These are phyloP conservation scores for Naegleria lovaniensis DNA, from an alignment of 208 protist genomes.

Conservation along the genomic window DNA sequence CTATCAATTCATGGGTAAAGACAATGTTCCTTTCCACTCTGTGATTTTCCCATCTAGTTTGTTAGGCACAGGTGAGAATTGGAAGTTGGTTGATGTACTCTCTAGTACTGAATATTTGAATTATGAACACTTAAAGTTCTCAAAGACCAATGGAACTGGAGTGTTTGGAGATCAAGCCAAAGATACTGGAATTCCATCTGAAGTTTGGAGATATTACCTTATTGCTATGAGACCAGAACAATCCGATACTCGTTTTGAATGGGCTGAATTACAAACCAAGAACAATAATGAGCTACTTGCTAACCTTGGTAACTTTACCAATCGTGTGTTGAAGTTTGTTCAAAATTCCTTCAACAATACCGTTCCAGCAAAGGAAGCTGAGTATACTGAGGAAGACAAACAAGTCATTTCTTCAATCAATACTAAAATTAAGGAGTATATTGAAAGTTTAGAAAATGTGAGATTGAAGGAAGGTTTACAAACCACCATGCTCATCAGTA, in stretches of 20 bases:
- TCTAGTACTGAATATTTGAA: slow-evolving; percentile 67
- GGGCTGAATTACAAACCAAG: slow-evolving; percentile 53
- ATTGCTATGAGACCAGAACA: slow-evolving; percentile 60
- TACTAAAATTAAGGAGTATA: slow-evolving; percentile 42
- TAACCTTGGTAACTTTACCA: slow-evolving; percentile 69
- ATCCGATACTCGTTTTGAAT: slow-evolving; percentile 52
- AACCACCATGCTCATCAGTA: slow-evolving; percentile 47
- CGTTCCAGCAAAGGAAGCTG: background rate
- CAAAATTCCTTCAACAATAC: background rate
- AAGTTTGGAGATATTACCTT: slow-evolving; percentile 67
- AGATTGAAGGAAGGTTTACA: slow-evolving; percentile 53
- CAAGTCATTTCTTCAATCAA: slow-evolving; percentile 44
- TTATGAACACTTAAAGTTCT: slow-evolving; percentile 69
- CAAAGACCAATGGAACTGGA: slow-evolving; percentile 54
- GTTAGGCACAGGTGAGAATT: slow-evolving; percentile 49
- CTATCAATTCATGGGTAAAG: slow-evolving; percentile 74
- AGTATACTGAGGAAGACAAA: slow-evolving; percentile 13
- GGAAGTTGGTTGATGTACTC: slow-evolving; percentile 56
- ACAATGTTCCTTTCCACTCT: slow-evolving; percentile 76
- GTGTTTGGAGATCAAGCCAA: slow-evolving; percentile 65
- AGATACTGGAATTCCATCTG: slow-evolving; percentile 52
- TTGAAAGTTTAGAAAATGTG: slow-evolving; percentile 43
- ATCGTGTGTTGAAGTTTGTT: slow-evolving; percentile 53
- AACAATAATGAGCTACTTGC: slow-evolving; percentile 58
- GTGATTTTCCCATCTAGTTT: slow-evolving; percentile 70